These are phyloP conservation scores for Arthrobotrys iridis DNA, from an alignment of 2,329 filamentous ascomycete species.

Conservation along the genomic window DNA sequence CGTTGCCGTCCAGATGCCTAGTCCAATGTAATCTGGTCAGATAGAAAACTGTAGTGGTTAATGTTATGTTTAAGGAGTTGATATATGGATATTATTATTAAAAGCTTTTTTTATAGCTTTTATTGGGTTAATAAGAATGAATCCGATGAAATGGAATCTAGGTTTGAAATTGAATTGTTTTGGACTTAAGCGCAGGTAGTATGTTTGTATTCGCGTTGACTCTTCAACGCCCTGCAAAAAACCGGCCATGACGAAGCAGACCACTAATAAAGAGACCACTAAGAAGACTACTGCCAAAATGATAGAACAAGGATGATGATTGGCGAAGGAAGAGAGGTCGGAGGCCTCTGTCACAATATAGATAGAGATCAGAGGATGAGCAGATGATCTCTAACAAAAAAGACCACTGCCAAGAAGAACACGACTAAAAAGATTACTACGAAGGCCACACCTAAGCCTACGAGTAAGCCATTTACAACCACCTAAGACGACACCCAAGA, in stretches of 20 bases:
- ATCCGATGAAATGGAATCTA: conserved; percentile 31
- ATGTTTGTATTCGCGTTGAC: conserved; percentile 17
- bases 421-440: conserved; percentile 3
- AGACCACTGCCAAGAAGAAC: not conserved
- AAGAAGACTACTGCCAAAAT: not conserved
- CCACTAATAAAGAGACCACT: not conserved
- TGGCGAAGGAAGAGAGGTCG: no score
- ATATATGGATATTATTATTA: conserved; percentile 36
- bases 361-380: no score
- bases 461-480: not conserved
- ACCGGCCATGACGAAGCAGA: not conserved
- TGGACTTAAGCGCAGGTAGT: not conserved
- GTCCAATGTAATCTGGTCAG: conserved; percentile 12
- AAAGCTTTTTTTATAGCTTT: conserved; percentile 1
- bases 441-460: not conserved
- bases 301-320: no score
- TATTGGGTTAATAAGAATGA: conserved; percentile 17
- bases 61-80: not conserved
- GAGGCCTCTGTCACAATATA: no score
- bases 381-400: no score
- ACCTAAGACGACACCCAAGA: not conserved
- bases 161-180: conserved; percentile 2
- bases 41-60: conserved; percentile 11
- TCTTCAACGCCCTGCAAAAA: conserved; percentile 10
- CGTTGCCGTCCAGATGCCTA: conserved; percentile 1